Conservation (phyloP, 345 rosid species). For the Mallotus nudiflorus region DNA sequence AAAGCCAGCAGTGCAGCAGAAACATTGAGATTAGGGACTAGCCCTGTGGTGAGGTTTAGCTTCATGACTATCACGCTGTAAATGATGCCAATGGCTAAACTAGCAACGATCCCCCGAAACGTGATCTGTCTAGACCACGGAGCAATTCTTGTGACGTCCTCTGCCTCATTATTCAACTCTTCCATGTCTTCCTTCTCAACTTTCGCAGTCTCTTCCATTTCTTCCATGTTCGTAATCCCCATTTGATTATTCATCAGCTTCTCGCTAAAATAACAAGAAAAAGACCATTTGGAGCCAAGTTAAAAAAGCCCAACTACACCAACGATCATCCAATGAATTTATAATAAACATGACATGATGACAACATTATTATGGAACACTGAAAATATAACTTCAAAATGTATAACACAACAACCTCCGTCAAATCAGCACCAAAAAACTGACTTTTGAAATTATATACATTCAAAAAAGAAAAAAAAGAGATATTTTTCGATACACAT, state of each 20-base stretch:
- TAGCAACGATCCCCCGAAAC: constrained; percentile 64
- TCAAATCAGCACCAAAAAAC: neutral
- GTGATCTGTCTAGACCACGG: constrained; percentile 93
- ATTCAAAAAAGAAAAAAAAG: no score
- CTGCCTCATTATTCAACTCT: constrained; percentile 36
- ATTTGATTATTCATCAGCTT: constrained; percentile 8
- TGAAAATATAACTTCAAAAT: neutral
- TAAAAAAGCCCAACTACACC: no score
- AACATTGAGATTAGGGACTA: constrained; percentile 94
- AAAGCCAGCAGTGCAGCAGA: constrained; percentile 90
- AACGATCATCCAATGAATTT: no score
- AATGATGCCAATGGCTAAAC: constrained; percentile 65
- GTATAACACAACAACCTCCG: neutral
- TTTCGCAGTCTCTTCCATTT: constrained; percentile 33
- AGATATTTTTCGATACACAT: no score
- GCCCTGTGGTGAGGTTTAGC: constrained; percentile 87
- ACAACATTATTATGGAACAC: no score
- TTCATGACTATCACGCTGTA: constrained; percentile 90
- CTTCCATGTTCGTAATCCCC: constrained; percentile 27
- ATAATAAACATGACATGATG: no score
- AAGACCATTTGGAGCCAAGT: no score
- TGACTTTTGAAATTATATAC: neutral
- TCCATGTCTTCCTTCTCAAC: constrained; percentile 36
- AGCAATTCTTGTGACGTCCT: constrained; percentile 46
- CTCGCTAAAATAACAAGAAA: neutral